Evolutionary conservation across 2,329 filamentous ascomycete genomes (phyloP).

Genomic region (Hansfordia pulvinata): DNA sequence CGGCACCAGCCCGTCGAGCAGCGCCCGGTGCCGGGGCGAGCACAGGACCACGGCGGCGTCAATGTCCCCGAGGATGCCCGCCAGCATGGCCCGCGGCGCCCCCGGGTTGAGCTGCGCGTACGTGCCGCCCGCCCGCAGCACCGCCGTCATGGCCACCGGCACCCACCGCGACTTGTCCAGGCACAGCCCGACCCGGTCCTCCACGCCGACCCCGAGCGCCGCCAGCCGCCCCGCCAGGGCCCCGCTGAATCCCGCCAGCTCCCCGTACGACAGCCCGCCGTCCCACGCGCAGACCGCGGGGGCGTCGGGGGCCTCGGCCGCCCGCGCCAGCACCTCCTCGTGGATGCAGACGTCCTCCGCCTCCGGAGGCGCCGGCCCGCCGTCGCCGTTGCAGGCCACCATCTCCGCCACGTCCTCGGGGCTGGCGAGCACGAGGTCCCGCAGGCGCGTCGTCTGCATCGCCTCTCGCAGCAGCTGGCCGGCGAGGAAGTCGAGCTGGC

Average conservation of each 20-base stretch:
- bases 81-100: no score
- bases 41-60: no score
- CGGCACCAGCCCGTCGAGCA: no score
- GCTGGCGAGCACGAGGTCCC: background rate
- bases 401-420: background rate
- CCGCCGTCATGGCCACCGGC: slow-evolving; percentile 6
- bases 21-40: no score
- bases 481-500: background rate
- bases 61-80: no score
- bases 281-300: slow-evolving; percentile 2
- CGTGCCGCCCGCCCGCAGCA: slow-evolving; percentile 6
- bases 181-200: slow-evolving; percentile 10
- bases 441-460: background rate
- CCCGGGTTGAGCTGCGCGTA: slow-evolving; percentile 3
- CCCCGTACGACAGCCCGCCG: background rate
- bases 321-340: background rate
- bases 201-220: background rate
- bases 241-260: no score
- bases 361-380: slow-evolving; percentile 1
- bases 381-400: background rate
- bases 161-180: slow-evolving; percentile 8
- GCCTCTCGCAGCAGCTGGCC: background rate
- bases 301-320: background rate
- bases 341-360: background rate
- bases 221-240: no score